Evolutionary conservation across 176 grass and related monocot species (phyloP).

Genomic region (Oryza punctata): DNA sequence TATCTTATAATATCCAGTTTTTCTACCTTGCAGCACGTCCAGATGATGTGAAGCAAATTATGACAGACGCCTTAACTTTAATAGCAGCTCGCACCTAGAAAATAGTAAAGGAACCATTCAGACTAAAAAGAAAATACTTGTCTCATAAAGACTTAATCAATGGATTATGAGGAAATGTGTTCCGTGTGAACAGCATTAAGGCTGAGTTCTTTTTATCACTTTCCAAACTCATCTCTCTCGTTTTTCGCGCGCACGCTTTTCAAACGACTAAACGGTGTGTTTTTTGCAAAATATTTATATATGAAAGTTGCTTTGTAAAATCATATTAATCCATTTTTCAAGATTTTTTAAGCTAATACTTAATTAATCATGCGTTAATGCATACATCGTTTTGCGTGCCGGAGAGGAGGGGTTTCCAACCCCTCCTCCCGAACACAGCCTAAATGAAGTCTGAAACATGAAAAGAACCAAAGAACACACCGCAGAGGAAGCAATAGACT

Average conservation of each 20-base stretch:
- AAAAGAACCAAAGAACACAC: constrained; percentile 43
- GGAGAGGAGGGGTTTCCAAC: too few relatives aligned
- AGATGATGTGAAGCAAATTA: constrained; percentile 96
- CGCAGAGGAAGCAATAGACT: constrained; percentile 96
- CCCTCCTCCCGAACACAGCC: too few relatives aligned
- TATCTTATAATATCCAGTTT: constrained; percentile 5
- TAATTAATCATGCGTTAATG: too few relatives aligned
- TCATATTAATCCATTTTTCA: too few relatives aligned
- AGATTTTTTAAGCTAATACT: too few relatives aligned
- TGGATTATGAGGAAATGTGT: background rate
- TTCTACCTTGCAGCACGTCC: constrained; percentile 95
- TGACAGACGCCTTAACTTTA: constrained; percentile 96
- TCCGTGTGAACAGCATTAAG: background rate
- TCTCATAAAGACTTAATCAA: constrained; percentile 6
- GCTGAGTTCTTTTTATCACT: too few relatives aligned
- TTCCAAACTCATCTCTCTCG: too few relatives aligned
- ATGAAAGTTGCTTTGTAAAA: too few relatives aligned
- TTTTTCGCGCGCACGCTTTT: too few relatives aligned
- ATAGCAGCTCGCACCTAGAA: constrained; percentile 94
- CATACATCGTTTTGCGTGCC: too few relatives aligned
- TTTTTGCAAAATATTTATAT: too few relatives aligned
- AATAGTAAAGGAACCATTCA: constrained; percentile 31
- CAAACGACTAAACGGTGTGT: too few relatives aligned
- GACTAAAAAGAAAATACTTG: constrained; percentile 15
- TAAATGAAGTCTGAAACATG: constrained; percentile 6